These are phyloP conservation scores for Gossypium bickii DNA, from an alignment of 345 rosid species.

Conservation along the genomic window DNA sequence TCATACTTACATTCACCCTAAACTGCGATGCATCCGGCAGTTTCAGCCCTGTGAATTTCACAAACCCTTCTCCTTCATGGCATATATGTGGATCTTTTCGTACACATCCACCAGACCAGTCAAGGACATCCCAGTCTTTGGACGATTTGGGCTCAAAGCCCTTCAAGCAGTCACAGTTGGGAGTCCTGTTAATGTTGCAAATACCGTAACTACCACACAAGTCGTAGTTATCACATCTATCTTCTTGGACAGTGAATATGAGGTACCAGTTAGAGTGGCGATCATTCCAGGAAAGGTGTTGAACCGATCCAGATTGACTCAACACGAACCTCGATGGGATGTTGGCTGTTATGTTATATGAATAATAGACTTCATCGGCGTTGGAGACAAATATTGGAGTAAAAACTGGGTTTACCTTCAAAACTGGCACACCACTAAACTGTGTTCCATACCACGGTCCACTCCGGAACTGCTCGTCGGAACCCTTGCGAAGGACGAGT, in stretches of 20 bases:
- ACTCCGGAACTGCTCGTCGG: not conserved
- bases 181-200: slow-evolving; percentile 3
- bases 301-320: slow-evolving; percentile 14
- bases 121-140: slow-evolving; percentile 33
- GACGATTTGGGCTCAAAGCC: slow-evolving; percentile 37
- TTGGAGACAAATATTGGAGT: slow-evolving; percentile 12
- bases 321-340: slow-evolving; percentile 6
- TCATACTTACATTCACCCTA: slow-evolving; percentile 28
- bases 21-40: slow-evolving; percentile 24
- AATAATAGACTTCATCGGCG: slow-evolving; percentile 9
- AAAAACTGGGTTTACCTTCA: slow-evolving; percentile 15
- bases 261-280: slow-evolving; percentile 24
- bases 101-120: slow-evolving; percentile 29
- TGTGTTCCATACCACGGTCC: slow-evolving; percentile 26
- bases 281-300: slow-evolving; percentile 18
- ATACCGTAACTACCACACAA: slow-evolving; percentile 15
- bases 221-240: slow-evolving; percentile 37
- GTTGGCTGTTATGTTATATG: slow-evolving; percentile 6
- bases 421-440: slow-evolving; percentile 26
- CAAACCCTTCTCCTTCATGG: slow-evolving; percentile 23
- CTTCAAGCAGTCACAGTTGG: slow-evolving; percentile 32
- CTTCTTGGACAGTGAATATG: slow-evolving; percentile 15
- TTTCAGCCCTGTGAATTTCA: slow-evolving; percentile 19
- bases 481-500: slow-evolving; percentile 3
- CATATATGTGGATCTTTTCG: slow-evolving; percentile 15